Conservation (phyloP, 768 basidiomycete species). For the Rhizopogon rudus region DNA sequence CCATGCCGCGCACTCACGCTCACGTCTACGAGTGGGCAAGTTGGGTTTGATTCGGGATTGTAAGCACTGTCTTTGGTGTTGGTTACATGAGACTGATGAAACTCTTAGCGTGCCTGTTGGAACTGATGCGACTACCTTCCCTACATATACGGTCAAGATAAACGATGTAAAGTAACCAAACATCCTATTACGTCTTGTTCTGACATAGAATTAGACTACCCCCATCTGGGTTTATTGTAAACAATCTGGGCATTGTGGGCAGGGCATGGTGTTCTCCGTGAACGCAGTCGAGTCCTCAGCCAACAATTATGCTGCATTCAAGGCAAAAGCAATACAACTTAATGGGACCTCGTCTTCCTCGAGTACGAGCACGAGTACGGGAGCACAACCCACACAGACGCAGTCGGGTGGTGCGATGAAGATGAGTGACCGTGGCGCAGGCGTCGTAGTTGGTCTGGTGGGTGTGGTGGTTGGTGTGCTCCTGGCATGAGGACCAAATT, state of each 20-base stretch:
- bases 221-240: constrained; percentile 56
- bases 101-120: constrained; percentile 40
- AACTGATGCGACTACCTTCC: constrained; percentile 40
- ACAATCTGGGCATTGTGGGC: constrained; percentile 45
- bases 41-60: constrained; percentile 48
- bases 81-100: neutral
- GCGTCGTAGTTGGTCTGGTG: constrained; percentile 18
- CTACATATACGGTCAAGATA: constrained; percentile 46
- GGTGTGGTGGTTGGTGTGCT: constrained; percentile 17
- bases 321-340: constrained; percentile 37
- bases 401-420: constrained; percentile 9
- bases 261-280: constrained; percentile 57
- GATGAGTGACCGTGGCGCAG: constrained; percentile 17
- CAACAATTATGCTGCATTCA: constrained; percentile 52
- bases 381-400: constrained; percentile 13
- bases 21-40: constrained; percentile 38
- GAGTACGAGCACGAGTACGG: constrained; percentile 19
- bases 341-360: constrained; percentile 26
- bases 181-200: neutral
- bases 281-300: constrained; percentile 48
- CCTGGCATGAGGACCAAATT: constrained; percentile 7
- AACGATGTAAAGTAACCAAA: constrained; percentile 38
- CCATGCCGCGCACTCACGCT: constrained; percentile 40
- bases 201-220: constrained; percentile 29
- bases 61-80: constrained; percentile 13